These are phyloP conservation scores for Periconia sp. DNA, from an alignment of 2,329 filamentous ascomycete species.

Conservation along the genomic window DNA sequence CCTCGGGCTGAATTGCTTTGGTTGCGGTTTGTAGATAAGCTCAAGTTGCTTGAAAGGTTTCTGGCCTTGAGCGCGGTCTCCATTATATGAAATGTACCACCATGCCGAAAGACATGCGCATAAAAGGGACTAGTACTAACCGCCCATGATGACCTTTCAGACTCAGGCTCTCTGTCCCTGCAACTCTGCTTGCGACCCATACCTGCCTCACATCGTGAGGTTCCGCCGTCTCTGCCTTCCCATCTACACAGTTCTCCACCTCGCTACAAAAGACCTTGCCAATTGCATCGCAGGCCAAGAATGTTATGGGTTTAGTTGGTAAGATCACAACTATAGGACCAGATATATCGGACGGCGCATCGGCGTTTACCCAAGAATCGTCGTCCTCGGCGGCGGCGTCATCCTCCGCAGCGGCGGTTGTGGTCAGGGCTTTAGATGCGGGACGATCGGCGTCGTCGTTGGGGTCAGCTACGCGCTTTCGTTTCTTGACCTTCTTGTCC, in stretches of 20 bases:
- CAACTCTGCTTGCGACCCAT: slow-evolving; percentile 84
- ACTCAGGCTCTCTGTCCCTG: slow-evolving; percentile 77
- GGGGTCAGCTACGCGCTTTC: slow-evolving; percentile 69
- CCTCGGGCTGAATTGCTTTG: not conserved
- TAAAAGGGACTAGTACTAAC: slow-evolving; percentile 44
- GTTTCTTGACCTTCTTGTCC: slow-evolving; percentile 92
- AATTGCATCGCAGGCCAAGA: slow-evolving; percentile 80
- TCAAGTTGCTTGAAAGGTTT: too few relatives aligned
- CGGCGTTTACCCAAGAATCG: slow-evolving; percentile 90
- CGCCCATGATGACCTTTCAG: slow-evolving; percentile 90
- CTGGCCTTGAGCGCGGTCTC: not conserved
- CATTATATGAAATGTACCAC: not conserved
- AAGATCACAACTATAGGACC: slow-evolving; percentile 84
- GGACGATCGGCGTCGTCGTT: slow-evolving; percentile 42
- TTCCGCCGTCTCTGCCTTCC: slow-evolving; percentile 79
- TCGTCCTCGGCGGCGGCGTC: slow-evolving; percentile 60
- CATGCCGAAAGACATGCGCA: not conserved
- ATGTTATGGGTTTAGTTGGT: slow-evolving; percentile 70
- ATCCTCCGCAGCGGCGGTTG: slow-evolving; percentile 38
- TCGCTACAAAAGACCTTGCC: slow-evolving; percentile 82
- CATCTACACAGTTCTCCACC: slow-evolving; percentile 87
- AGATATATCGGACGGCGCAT: slow-evolving; percentile 69
- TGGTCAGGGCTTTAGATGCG: slow-evolving; percentile 37
- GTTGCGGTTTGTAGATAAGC: not conserved
- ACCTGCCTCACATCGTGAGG: slow-evolving; percentile 96